Evolutionary conservation across 306 rosid species (phyloP).

Genomic region (Heteromeles arbutifolia): DNA sequence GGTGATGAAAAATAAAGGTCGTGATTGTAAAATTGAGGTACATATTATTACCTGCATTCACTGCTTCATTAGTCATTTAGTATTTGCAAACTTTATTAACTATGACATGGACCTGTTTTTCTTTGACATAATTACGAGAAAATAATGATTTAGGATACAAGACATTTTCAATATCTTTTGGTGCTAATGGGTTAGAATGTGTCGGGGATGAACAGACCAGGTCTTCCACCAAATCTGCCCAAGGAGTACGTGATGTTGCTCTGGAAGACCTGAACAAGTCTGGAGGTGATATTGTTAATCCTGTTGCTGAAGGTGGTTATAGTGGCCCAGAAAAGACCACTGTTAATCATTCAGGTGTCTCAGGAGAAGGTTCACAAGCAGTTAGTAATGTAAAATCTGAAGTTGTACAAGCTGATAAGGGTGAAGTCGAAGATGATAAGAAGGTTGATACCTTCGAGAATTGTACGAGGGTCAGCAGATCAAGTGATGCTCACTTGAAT

Average conservation of each 20-base stretch:
- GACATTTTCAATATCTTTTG: slow-evolving; percentile 13
- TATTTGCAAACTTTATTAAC: neutral
- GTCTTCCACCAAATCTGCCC: slow-evolving; percentile 7
- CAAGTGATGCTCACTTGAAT: slow-evolving; percentile 37
- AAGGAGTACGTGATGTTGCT: neutral
- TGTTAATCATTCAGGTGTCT: slow-evolving; percentile 12
- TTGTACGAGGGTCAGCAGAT: neutral
- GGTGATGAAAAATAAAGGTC: slow-evolving; percentile 7
- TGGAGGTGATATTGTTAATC: slow-evolving; percentile 1
- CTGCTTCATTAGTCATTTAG: neutral
- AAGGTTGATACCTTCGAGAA: slow-evolving; percentile 11
- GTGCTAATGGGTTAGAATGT: slow-evolving; percentile 3
- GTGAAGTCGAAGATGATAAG: slow-evolving; percentile 17
- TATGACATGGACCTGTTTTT: neutral
- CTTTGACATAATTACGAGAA: slow-evolving; percentile 8
- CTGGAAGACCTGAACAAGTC: slow-evolving; percentile 1
- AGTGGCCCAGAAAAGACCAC: slow-evolving; percentile 6
- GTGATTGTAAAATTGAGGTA: slow-evolving; percentile 26
- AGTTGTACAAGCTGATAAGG: slow-evolving; percentile 12
- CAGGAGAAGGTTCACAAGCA: slow-evolving; percentile 19
- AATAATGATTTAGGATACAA: slow-evolving; percentile 7
- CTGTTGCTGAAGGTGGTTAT: neutral
- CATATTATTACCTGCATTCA: neutral
- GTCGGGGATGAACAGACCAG: slow-evolving; percentile 16
- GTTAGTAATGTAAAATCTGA: slow-evolving; percentile 13